A percentile compares a stretch with the other conserved stretches of the same genome.
Conservation (phyloP, 2,329 filamentous ascomycete species). For the Thielaviopsis punctulata region DNA sequence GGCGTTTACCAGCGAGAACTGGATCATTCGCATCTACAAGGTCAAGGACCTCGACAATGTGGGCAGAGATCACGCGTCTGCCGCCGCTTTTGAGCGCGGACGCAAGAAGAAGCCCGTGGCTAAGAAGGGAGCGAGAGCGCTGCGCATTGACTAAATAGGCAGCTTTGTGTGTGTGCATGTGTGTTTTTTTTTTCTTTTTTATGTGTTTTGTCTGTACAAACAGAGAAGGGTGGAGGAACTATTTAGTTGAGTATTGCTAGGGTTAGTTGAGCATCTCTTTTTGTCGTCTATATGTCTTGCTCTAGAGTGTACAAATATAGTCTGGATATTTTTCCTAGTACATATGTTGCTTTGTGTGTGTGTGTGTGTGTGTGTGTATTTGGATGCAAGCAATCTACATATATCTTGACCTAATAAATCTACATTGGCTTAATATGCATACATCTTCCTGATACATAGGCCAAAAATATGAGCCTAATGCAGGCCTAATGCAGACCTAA, state of each 20-base stretch:
- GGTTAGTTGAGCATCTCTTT: conserved; percentile 6
- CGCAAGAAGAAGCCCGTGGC: conserved; percentile 64
- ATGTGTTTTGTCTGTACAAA: too few species aligned
- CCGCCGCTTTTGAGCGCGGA: conserved; percentile 55
- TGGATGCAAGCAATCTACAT: too few species aligned
- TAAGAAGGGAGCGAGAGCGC: conserved; percentile 52
- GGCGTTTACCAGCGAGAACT: conserved; percentile 98
- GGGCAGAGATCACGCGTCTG: conserved; percentile 64
- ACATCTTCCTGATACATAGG: too few species aligned
- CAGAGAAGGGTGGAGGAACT: not conserved
- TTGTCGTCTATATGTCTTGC: not conserved
- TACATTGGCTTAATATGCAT: too few species aligned
- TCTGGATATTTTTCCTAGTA: not conserved
- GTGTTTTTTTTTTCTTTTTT: conserved; percentile 8
- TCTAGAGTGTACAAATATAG: conserved; percentile 12
- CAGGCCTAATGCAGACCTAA: too few species aligned
- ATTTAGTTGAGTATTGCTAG: not conserved
- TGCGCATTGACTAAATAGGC: conserved; percentile 48
- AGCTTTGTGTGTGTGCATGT: conserved; percentile 12
- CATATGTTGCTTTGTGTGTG: too few species aligned
- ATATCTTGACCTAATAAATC: too few species aligned
- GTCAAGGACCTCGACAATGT: conserved; percentile 98
- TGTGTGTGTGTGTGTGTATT: too few species aligned
- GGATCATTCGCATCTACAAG: conserved; percentile 99
- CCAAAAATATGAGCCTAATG: too few species aligned